These are phyloP conservation scores for Alternaria triticina DNA, from an alignment of 2,329 filamentous ascomycete genomes.

Conservation along the genomic window DNA sequence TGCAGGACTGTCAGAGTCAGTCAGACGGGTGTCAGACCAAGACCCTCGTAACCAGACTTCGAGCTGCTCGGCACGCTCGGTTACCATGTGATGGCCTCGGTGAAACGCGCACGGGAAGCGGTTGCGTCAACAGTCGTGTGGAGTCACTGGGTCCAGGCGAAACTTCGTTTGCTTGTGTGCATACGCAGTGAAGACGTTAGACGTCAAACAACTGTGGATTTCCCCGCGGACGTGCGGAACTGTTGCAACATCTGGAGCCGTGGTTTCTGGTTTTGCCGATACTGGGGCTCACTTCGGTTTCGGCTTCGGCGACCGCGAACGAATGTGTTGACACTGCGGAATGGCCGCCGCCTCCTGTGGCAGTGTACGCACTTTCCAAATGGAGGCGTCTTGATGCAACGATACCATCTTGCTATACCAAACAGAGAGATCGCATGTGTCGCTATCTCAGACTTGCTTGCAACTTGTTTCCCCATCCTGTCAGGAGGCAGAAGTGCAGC, in stretches of 20 bases:
- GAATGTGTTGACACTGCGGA: not conserved
- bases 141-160: conserved; percentile 1
- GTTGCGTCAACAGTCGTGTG: conserved; percentile 3
- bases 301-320: not conserved
- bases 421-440: not conserved
- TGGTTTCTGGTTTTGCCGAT: conserved; percentile 2
- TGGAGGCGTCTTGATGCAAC: not conserved
- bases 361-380: not conserved
- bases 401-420: not conserved
- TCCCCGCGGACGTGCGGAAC: conserved; percentile 1
- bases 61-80: not conserved
- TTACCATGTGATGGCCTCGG: not conserved
- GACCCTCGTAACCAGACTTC: conserved; percentile 2
- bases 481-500: not conserved
- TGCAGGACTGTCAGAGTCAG: conserved; percentile 8
- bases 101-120: conserved; percentile 7
- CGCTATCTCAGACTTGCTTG: not conserved
- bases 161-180: conserved; percentile 6
- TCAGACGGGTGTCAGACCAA: conserved; percentile 12
- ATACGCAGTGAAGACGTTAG: conserved; percentile 8
- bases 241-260: conserved; percentile 3
- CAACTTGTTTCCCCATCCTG: not conserved
- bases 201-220: conserved; percentile 3
- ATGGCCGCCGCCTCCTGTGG: not conserved
- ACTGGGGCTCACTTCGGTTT: not conserved